Conservation (phyloP, 495 filamentous ascomycete species). For the Trichodelitschia bisporula region DNA sequence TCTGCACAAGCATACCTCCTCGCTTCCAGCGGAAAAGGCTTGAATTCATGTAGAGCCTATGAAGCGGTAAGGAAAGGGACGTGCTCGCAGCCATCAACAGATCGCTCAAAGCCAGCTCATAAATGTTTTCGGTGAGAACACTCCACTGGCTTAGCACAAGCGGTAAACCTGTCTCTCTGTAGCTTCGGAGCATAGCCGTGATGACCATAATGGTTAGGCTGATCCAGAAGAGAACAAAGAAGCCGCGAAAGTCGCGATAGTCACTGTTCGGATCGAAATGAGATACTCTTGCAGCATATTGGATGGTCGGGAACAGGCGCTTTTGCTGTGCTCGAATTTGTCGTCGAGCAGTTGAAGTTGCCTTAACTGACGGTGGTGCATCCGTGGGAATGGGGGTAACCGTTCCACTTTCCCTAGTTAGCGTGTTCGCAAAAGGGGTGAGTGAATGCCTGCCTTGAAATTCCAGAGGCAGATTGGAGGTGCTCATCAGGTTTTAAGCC, state of each 20-base stretch:
- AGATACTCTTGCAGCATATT: slow-evolving; percentile 78
- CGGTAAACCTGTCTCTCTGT: slow-evolving; percentile 80
- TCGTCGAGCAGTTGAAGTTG: slow-evolving; percentile 61
- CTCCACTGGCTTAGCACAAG: slow-evolving; percentile 66
- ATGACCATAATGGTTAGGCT: slow-evolving; percentile 90
- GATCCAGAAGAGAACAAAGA: slow-evolving; percentile 96
- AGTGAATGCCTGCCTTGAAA: too few relatives aligned
- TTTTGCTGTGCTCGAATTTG: slow-evolving; percentile 62
- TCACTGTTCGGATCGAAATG: slow-evolving; percentile 88
- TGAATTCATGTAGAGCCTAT: slow-evolving; percentile 33
- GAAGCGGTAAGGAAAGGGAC: slow-evolving; percentile 44
- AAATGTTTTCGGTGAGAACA: slow-evolving; percentile 64
- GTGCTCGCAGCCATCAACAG: slow-evolving; percentile 61
- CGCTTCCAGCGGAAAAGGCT: slow-evolving; percentile 44
- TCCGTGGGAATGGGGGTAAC: slow-evolving; percentile 79
- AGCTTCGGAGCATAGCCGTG: slow-evolving; percentile 70
- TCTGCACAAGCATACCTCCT: slow-evolving; percentile 58
- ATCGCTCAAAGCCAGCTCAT: slow-evolving; percentile 68
- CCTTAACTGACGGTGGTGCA: slow-evolving; percentile 71
- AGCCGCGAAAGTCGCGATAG: slow-evolving; percentile 84
- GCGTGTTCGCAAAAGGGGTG: too few relatives aligned
- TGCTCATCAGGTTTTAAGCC: too few relatives aligned
- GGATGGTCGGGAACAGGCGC: slow-evolving; percentile 84
- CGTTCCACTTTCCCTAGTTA: slow-evolving; percentile 45
- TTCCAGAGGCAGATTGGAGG: too few relatives aligned